These are phyloP conservation scores for Angomonas ambiguus DNA, from an alignment of 208 protist genomes.

Conservation along the genomic window DNA sequence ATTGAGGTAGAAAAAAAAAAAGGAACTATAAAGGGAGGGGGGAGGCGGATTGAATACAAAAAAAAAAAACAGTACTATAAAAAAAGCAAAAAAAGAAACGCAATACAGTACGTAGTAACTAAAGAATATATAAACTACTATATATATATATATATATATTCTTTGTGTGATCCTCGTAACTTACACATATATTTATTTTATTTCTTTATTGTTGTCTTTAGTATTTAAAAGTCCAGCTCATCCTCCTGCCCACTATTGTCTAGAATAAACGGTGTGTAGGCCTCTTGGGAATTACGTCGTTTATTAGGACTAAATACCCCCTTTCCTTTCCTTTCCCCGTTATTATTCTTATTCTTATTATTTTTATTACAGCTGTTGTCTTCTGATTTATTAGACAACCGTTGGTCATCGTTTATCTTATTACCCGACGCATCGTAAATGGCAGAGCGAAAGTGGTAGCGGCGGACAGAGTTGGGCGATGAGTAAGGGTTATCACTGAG, in stretches of 20 bases:
- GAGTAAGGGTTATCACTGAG: background rate
- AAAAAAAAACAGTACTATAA: slow-evolving; percentile 1
- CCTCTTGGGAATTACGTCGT: background rate
- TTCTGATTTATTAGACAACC: too few relatives aligned
- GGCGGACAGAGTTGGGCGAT: background rate
- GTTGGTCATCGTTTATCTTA: background rate
- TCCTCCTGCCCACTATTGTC: background rate
- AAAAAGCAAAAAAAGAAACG: background rate
- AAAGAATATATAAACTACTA: background rate
- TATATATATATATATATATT: background rate
- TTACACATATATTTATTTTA: too few relatives aligned
- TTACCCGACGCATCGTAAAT: background rate
- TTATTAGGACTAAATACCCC: background rate
- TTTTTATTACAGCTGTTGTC: too few relatives aligned
- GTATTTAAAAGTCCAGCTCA: background rate
- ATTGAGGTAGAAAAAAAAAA: slow-evolving; percentile 1
- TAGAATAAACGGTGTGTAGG: background rate
- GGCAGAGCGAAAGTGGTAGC: background rate
- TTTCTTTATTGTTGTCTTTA: background rate
- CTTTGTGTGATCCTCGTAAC: too few relatives aligned
- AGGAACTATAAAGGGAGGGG: background rate
- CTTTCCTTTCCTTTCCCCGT: too few relatives aligned
- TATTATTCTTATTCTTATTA: background rate
- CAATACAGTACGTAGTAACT: too few relatives aligned
- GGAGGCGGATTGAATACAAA: background rate